phyloP scores from a whole-genome alignment of 345 rosid genomes.

The Euphorbia peplus region DNA sequence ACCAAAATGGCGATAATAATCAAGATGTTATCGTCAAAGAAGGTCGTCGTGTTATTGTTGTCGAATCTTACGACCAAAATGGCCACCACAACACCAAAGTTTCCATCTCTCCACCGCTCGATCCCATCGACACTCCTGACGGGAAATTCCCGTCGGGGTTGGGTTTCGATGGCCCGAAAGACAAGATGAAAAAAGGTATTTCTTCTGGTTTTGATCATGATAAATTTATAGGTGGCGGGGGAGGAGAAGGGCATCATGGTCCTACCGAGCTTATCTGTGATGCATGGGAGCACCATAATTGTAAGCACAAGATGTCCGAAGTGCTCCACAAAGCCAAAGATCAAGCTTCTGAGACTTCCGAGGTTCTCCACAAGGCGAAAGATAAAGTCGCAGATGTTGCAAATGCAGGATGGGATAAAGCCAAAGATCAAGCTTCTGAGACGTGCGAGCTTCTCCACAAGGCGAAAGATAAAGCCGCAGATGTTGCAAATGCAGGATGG shows the following conservation, averaged over 20 bases:
- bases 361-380: too few species aligned
- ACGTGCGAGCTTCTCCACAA: too few species aligned
- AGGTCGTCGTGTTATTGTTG: conserved; percentile 62
- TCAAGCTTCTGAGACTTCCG: conserved; percentile 16
- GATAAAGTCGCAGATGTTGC: too few species aligned
- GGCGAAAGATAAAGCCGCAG: too few species aligned
- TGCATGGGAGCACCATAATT: conserved; percentile 41
- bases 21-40: conserved; percentile 56
- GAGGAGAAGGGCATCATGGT: not conserved
- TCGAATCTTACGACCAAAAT: conserved; percentile 53
- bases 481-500: too few species aligned
- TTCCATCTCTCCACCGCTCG: conserved; percentile 42
- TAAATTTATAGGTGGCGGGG: not conserved
- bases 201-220: conserved; percentile 26
- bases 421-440: conserved; percentile 34
- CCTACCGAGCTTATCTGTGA: conserved; percentile 59
- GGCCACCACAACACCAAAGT: conserved; percentile 63
- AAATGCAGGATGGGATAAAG: conserved; percentile 9
- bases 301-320: conserved; percentile 45
- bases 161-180: conserved; percentile 24
- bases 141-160: not conserved
- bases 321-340: conserved; percentile 44
- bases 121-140: not conserved
- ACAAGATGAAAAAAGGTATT: conserved; percentile 11
- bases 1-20: not conserved